Base-by-base conservation (phyloP, 805 yeast genomes). In the Pichia deserticola region DNA sequence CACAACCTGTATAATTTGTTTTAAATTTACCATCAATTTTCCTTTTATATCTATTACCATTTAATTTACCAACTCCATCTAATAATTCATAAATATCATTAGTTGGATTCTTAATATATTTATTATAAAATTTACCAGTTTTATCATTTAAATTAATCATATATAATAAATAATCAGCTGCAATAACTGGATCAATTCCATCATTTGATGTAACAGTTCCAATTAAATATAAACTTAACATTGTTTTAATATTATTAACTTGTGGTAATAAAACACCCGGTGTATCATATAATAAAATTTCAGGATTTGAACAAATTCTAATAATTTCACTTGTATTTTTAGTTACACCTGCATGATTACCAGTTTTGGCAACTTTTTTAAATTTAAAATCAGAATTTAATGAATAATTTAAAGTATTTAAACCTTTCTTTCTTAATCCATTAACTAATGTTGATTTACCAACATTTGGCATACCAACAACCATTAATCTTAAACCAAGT, bases 401-500 rank as follows among this genome's bases (percentile, higher is more conserved):
- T 34, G 8, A 11, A 32, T 60, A 62, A 8, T 67, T 20, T 20
- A 20, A 20, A 20, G 20, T 41, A 20, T 48, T 48, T 42, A 58
- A 39, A 28, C 69, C 65, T 15, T 46, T 68, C 7, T 68, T 68
- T 51, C 97, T 68, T 45, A 90, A 67, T 0, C 84, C 73, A 60
- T 93, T 93, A 30, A 90, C 84, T 44, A 93, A 63, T 0, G 97
- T 85, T 11, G 96, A 86, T 65, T 93, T 93, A 0, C 99, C 99
- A n/a, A 89, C 95, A 63, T 93, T 93, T 1, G 99, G 99, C 93
- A 93, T 86, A 0, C 99, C 99, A 7, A 84, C 82, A 42, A 92
- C 78, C 72, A 90, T 72, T 50, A 86, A 65, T 27, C 89, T 67
- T 44, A 86, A 69, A 0, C 98, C 98, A 51, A 89, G 65, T 0